A percentile compares a stretch with the other conserved stretches of the same genome.
phyloP scores from a whole-genome alignment of 208 protist species.

The Crithidia fasciculata region DNA sequence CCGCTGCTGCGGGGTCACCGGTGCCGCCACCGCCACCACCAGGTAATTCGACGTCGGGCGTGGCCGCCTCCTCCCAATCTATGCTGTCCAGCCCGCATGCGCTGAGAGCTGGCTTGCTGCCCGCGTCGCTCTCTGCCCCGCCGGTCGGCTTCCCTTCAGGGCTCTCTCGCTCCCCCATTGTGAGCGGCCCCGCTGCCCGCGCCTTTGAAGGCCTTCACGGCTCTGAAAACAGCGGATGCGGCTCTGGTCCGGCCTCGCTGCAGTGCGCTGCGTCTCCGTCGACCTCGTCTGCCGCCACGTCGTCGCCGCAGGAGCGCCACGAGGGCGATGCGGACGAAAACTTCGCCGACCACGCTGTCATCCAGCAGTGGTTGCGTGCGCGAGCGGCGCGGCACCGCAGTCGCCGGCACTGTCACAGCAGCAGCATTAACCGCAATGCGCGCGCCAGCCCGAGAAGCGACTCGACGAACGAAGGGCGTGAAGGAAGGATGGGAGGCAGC shows the following conservation, averaged over 20 bases:
- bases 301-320: slow-evolving; percentile 11
- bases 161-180: not conserved
- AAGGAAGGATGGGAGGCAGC: not conserved
- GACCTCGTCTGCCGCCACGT: not conserved
- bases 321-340: slow-evolving; percentile 18
- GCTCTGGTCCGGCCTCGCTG: not conserved
- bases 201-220: not conserved
- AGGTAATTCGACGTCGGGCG: not conserved
- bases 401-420: not conserved
- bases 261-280: not conserved
- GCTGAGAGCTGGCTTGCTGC: no score
- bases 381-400: slow-evolving; percentile 10
- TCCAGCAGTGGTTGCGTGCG: slow-evolving; percentile 21
- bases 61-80: no score
- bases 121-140: no score
- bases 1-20: not conserved
- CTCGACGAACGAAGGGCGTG: not conserved
- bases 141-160: no score
- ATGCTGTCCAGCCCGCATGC: no score
- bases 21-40: not conserved
- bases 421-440: not conserved
- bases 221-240: not conserved
- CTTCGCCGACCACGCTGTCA: slow-evolving; percentile 18
- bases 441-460: not conserved
- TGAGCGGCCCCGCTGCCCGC: not conserved